Evolutionary conservation across 148 eudicot genomes (phyloP).

Genomic region (Diospyros kaki): DNA sequence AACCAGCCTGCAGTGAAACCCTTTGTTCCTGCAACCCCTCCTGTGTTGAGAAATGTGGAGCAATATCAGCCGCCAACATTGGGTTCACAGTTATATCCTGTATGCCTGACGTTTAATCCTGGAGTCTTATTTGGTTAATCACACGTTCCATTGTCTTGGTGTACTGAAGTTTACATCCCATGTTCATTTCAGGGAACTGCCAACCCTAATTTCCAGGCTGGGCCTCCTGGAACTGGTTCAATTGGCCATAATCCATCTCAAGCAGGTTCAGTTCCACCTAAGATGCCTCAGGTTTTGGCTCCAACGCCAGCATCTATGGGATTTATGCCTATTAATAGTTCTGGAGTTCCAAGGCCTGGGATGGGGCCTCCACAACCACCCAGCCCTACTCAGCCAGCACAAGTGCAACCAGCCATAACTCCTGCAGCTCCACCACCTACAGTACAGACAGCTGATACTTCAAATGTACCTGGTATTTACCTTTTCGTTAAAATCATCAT

Average conservation of each 20-base stretch:
- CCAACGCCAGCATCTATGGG: slow-evolving; percentile 53
- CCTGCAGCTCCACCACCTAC: slow-evolving; percentile 91
- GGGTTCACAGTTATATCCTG: slow-evolving; percentile 82
- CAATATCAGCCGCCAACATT: slow-evolving; percentile 80
- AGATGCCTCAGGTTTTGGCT: slow-evolving; percentile 51
- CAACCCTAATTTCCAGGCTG: slow-evolving; percentile 52
- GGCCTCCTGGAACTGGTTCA: slow-evolving; percentile 48
- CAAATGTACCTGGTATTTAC: slow-evolving; percentile 79
- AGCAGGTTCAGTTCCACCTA: slow-evolving; percentile 44
- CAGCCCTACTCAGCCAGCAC: slow-evolving; percentile 62
- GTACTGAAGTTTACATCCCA: not conserved
- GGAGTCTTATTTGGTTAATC: too few relatives aligned
- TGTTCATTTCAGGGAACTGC: slow-evolving; percentile 45
- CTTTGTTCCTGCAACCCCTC: slow-evolving; percentile 68
- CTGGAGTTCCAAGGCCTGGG: slow-evolving; percentile 65
- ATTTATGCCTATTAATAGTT: slow-evolving; percentile 59
- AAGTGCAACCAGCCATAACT: slow-evolving; percentile 47
- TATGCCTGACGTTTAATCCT: slow-evolving; percentile 9
- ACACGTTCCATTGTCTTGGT: not conserved
- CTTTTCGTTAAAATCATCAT: not conserved
- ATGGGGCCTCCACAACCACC: slow-evolving; percentile 64
- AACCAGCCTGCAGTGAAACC: slow-evolving; percentile 71
- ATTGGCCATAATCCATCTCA: slow-evolving; percentile 54
- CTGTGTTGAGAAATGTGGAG: slow-evolving; percentile 62
- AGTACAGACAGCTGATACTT: slow-evolving; percentile 83